phyloP scores from a whole-genome alignment of 2,329 filamentous ascomycete species.

The Cladosporium sp. region DNA sequence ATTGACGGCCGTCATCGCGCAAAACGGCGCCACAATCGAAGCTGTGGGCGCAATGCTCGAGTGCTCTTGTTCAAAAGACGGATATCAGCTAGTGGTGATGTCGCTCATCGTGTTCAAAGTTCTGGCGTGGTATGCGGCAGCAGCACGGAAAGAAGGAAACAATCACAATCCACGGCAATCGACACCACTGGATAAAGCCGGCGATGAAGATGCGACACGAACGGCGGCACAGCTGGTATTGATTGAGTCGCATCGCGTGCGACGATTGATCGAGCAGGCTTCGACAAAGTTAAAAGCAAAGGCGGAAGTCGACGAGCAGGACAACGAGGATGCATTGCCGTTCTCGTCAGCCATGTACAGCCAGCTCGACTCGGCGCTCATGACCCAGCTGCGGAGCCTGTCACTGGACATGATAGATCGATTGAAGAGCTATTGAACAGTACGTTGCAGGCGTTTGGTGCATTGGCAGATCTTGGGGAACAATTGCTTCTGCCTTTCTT shows the following conservation, averaged over 20 bases:
- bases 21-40: slow-evolving; percentile 36
- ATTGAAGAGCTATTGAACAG: slow-evolving; percentile 7
- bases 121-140: slow-evolving; percentile 36
- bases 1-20: slow-evolving; percentile 29
- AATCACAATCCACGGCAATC: background rate
- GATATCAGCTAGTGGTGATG: slow-evolving; percentile 37
- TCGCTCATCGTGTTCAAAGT: slow-evolving; percentile 40
- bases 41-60: slow-evolving; percentile 36
- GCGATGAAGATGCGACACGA: slow-evolving; percentile 29
- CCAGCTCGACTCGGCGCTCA: slow-evolving; percentile 8
- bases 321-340: background rate
- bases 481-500: background rate
- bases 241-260: slow-evolving; percentile 39
- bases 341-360: background rate
- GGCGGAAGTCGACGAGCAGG: background rate
- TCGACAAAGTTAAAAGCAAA: slow-evolving; percentile 11
- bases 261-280: slow-evolving; percentile 32
- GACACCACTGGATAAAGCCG: background rate
- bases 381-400: background rate
- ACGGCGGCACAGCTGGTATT: slow-evolving; percentile 39
- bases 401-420: slow-evolving; percentile 10
- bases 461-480: background rate
- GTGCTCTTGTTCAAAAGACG: slow-evolving; percentile 38
- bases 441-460: background rate
- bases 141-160: slow-evolving; percentile 24